Evolutionary conservation across 495 filamentous ascomycete species (phyloP), one percentile per base, ranked within the genome.

Genomic region (Physcia stellaris): DNA sequence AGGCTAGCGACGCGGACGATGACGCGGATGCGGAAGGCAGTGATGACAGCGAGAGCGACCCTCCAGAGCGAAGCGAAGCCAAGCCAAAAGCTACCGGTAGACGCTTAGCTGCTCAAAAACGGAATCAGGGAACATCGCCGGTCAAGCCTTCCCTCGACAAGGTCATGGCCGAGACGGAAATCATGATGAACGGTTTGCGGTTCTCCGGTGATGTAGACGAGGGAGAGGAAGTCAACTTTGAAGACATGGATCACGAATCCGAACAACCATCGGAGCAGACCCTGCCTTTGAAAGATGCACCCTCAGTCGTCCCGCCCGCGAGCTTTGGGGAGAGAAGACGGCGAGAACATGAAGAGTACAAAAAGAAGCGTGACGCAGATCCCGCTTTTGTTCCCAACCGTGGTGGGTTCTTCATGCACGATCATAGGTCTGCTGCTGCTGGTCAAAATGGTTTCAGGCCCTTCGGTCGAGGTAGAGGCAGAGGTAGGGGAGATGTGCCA

Each of bases 321-420:
- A 63, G 66, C 13, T 56, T 71, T 26, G 68, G 71, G 39, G 81
- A 90, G 32, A 67, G 69, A 40, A 75, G 80, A 59, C 76, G 83
- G 37, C 76, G 79, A 37, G 88, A 94, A 48, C 82, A 93, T 49
- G 88, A 95, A 30, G 85, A 94, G 50, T 86, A 87, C 57, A 73
- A 77, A 55, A 83, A 83, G 61, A 80, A 80, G 55, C 72, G 83
- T 45, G 86, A 88, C 52, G 77, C 82, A 43, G 85, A 95, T 61
- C 90, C 90, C 30, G 77, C 88, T 22, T 93, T 94, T 57, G 86
- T 96, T 24, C 90, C 90, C 37, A 96, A 92, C 50, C 71, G 92
- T 35, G 90, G 90, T 18, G 80, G 77, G 37, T 98, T 98, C 66
- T 98, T 95, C 65, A 77, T 96, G 66, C 90, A 98, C 58, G 90